Evolutionary conservation across 2,329 filamentous ascomycete species (phyloP), one percentile per base, ranked within the genome.

Genomic region (Xylaria sp.): DNA sequence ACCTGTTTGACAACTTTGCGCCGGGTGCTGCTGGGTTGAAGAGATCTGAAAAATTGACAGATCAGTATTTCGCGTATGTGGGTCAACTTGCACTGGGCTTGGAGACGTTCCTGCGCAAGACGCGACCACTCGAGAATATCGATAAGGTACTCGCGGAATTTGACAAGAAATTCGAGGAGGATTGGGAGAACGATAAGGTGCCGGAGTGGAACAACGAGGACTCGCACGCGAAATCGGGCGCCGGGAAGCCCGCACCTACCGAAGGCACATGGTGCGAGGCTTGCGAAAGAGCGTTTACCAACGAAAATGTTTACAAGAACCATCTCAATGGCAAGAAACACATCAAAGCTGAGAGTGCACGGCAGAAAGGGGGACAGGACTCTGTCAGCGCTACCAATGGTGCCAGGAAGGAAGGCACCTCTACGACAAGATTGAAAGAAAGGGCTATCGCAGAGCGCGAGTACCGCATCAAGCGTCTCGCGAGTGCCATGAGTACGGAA

Each of bases 221-320:
- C 61, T 76, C 76, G 3, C 70, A 75, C 8, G 71, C 81, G 23
- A 79, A 81, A 25, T 43, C 81, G 18, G 80, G 81, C 0, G 69
- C 81, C 1, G 73, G 80, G 0, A 75, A 74, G 32, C 56, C 78
- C 2, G 82, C 79, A 63, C 76, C 76, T 76, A 84, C 75, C 0
- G 90, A 93, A 60, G 93, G 91, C 0, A 86, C 94, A 18, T 98
- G 93, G 92, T 99, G 96, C 76, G 86, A 91, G 6, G 94, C 94
- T 70, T 99, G 96, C 78, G 91, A 96, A 77, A 97, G 94, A 81
- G 93, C 95, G 67, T 99, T 98, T 82, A 94, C 93, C 76, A 98
- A 97, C 76, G 90, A 96, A 72, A 97, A 97, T 70, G 93, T 97
- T 56, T 97, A 97, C 84, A 94, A 94, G 75, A 90, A 89, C 43